Conservation (phyloP, 495 filamentous ascomycete genomes). For the Polyplosphaeria fusca region DNA sequence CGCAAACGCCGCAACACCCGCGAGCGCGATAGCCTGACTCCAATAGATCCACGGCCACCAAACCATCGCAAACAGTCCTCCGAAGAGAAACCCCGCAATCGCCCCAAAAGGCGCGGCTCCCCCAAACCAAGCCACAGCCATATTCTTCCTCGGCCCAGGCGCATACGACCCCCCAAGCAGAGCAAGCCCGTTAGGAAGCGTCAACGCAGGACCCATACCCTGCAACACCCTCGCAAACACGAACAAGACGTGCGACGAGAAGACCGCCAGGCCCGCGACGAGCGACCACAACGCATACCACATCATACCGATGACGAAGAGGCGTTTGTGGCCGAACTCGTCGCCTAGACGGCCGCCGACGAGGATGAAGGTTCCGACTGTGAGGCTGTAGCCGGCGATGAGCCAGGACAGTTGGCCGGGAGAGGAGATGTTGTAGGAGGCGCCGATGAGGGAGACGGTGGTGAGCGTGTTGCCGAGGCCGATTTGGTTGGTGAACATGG, state of each 20-base stretch:
- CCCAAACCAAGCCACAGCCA: conserved; percentile 39
- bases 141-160: conserved; percentile 36
- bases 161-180: conserved; percentile 37
- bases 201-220: conserved; percentile 38
- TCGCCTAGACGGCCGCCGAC: conserved; percentile 64
- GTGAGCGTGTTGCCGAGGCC: conserved; percentile 4
- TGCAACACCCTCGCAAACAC: conserved; percentile 38
- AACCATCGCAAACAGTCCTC: conserved; percentile 31
- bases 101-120: conserved; percentile 36
- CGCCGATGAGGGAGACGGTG: conserved; percentile 17
- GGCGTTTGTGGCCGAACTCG: conserved; percentile 58
- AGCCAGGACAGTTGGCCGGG: conserved; percentile 47
- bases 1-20: conserved; percentile 20
- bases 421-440: not conserved
- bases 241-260: conserved; percentile 40
- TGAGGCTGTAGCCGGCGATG: conserved; percentile 57
- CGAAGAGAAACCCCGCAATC: conserved; percentile 33
- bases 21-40: conserved; percentile 31
- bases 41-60: conserved; percentile 42
- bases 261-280: conserved; percentile 54
- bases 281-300: conserved; percentile 63
- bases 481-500: conserved; percentile 38
- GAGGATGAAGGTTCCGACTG: conserved; percentile 63
- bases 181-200: conserved; percentile 41
- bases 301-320: conserved; percentile 59